Conservation (phyloP, 345 rosid genomes). For the Laguncularia racemosa region DNA sequence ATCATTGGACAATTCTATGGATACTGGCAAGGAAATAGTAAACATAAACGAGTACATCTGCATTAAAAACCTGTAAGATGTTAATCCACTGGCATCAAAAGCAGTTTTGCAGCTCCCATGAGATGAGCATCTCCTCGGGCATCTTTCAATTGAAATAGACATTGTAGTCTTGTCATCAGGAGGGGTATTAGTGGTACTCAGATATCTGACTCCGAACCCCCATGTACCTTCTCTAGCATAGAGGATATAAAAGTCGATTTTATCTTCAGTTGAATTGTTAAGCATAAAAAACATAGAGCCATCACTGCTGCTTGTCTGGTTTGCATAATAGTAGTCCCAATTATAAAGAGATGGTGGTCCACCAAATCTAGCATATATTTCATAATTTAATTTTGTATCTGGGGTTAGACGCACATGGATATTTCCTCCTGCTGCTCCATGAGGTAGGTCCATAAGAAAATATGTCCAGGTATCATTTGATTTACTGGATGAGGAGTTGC, state of each 20-base stretch:
- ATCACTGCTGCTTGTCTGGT: slow-evolving; percentile 47
- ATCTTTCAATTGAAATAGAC: slow-evolving; percentile 84
- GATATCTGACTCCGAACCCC: slow-evolving; percentile 66
- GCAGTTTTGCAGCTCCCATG: slow-evolving; percentile 69
- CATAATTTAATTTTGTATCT: slow-evolving; percentile 42
- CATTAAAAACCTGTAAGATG: slow-evolving; percentile 61
- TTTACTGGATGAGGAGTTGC: slow-evolving; percentile 51
- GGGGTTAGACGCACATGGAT: slow-evolving; percentile 62
- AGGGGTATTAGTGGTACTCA: slow-evolving; percentile 20
- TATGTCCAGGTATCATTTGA: slow-evolving; percentile 60
- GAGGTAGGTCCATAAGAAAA: slow-evolving; percentile 66
- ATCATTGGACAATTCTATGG: too few relatives aligned
- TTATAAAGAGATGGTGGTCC: slow-evolving; percentile 60
- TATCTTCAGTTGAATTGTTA: slow-evolving; percentile 66
- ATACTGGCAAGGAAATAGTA: background rate
- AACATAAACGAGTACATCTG: background rate
- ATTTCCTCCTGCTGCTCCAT: slow-evolving; percentile 89
- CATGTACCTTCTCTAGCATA: slow-evolving; percentile 89
- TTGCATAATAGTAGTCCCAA: slow-evolving; percentile 80
- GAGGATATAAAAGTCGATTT: slow-evolving; percentile 76
- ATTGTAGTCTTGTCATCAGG: slow-evolving; percentile 41
- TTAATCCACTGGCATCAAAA: slow-evolving; percentile 88
- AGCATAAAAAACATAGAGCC: slow-evolving; percentile 56
- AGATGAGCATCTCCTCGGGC: slow-evolving; percentile 79
- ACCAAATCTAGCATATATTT: slow-evolving; percentile 70